Percentiles rank a stretch among this genome's conserved stretches.
These are phyloP conservation scores for Striga asiatica DNA, from an alignment of 257 asterid genomes.

Conservation along the genomic window DNA sequence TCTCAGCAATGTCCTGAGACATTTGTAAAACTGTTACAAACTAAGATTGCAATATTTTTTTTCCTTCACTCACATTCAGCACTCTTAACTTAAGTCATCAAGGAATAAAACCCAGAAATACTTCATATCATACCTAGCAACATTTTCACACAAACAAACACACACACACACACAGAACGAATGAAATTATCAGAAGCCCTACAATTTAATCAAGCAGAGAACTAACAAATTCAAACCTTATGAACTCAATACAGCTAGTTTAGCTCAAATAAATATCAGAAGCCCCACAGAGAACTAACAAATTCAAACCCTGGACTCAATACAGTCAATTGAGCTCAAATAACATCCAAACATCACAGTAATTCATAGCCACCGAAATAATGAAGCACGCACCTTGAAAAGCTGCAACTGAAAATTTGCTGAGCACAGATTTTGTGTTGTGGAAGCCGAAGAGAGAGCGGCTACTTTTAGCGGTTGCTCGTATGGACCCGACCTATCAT, in stretches of 20 bases:
- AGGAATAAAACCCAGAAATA: neutral
- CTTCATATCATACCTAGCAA: neutral
- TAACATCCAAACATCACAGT: no score
- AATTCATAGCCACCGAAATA: neutral
- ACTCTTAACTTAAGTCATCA: neutral
- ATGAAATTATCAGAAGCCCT: neutral
- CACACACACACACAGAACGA: neutral
- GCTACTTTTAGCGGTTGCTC: neutral
- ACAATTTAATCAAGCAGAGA: neutral
- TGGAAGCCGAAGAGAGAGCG: neutral
- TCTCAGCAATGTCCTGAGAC: conserved; percentile 12
- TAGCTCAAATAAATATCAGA: no score
- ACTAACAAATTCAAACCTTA: no score
- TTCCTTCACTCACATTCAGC: no score
- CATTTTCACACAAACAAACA: no score
- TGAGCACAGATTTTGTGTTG: neutral
- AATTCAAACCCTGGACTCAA: neutral
- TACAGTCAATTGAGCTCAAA: neutral
- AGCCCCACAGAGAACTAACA: neutral
- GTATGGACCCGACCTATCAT: neutral
- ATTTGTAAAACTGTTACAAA: conserved; percentile 2
- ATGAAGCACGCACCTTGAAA: neutral
- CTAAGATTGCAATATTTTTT: no score
- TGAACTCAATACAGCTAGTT: no score
- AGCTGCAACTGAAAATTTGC: conserved; percentile 7